These are phyloP conservation scores for Tillandsia leiboldiana DNA, from an alignment of 176 grass and related monocot genomes.

Conservation along the genomic window DNA sequence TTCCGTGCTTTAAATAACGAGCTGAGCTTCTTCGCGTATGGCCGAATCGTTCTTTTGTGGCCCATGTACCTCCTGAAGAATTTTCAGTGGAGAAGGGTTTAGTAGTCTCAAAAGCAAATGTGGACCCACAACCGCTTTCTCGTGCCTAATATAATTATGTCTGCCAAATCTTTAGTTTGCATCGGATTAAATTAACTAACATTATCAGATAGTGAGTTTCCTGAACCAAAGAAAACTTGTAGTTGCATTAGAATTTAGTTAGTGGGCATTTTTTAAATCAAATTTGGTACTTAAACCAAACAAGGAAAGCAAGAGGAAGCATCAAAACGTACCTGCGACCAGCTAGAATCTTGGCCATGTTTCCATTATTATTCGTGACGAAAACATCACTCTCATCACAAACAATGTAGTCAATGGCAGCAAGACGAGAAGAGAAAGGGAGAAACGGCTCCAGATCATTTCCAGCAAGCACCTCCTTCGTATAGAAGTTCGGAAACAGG, in stretches of 20 bases:
- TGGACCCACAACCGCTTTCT: not conserved
- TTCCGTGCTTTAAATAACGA: conserved; percentile 43
- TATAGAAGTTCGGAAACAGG: conserved; percentile 85
- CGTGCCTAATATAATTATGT: no score
- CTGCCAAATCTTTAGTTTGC: no score
- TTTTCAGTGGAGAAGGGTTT: not conserved
- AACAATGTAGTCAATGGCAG: conserved; percentile 84
- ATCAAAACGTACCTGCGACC: conserved; percentile 46
- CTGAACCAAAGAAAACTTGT: no score
- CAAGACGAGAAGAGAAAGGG: conserved; percentile 70
- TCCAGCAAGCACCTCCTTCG: conserved; percentile 73
- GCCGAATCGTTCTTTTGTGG: conserved; percentile 90
- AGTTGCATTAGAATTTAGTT: no score
- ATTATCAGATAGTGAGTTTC: no score
- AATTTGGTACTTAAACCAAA: not conserved
- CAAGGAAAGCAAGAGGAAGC: not conserved
- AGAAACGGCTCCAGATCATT: conserved; percentile 63
- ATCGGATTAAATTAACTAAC: no score
- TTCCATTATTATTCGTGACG: conserved; percentile 93
- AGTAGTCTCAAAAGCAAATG: not conserved
- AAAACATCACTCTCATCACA: conserved; percentile 83
- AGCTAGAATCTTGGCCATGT: conserved; percentile 96
- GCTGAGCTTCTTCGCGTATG: conserved; percentile 73
- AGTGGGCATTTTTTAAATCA: no score
- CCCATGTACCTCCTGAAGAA: conserved; percentile 76